Conservation (phyloP, 208 protist genomes). For the Entamoeba histolytica region DNA sequence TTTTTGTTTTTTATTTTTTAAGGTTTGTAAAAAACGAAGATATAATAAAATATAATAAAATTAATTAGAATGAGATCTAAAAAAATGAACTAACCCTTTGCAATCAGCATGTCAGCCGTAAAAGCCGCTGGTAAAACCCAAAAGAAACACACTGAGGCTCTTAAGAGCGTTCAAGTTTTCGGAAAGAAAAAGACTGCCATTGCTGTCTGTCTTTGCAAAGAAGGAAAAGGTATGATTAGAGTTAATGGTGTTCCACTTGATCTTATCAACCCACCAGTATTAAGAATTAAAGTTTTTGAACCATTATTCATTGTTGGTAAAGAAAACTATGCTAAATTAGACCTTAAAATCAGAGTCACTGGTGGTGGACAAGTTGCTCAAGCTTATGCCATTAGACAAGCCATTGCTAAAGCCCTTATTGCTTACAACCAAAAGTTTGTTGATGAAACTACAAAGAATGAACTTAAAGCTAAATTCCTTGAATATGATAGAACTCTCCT, state of each 20-base stretch:
- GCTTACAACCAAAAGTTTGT: constrained; percentile 97
- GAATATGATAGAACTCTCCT: constrained; percentile 87
- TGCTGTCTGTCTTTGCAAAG: constrained; percentile 80
- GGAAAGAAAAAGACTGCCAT: constrained; percentile 73
- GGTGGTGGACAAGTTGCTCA: constrained; percentile 90
- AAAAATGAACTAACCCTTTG: no score
- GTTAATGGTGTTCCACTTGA: constrained; percentile 89
- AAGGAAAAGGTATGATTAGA: constrained; percentile 81
- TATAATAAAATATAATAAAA: no score
- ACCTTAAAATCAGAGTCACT: constrained; percentile 72
- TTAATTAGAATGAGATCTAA: no score
- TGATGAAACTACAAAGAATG: constrained; percentile 70
- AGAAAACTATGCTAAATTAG: constrained; percentile 66
- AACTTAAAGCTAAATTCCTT: constrained; percentile 84
- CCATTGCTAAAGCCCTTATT: constrained; percentile 88
- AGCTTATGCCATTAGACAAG: constrained; percentile 91
- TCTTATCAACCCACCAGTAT: constrained; percentile 76
- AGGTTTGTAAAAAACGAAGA: no score
- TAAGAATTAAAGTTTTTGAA: constrained; percentile 80
- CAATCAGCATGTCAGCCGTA: no score
- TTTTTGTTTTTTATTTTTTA: no score
- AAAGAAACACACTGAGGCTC: neutral
- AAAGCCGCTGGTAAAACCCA: neutral
- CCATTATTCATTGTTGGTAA: constrained; percentile 79
- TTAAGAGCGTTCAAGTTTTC: neutral